Percentiles rank a stretch among this genome's conserved stretches.
These are phyloP conservation scores for Quercus lobata DNA, from an alignment of 331 rosid genomes.

Conservation along the genomic window DNA sequence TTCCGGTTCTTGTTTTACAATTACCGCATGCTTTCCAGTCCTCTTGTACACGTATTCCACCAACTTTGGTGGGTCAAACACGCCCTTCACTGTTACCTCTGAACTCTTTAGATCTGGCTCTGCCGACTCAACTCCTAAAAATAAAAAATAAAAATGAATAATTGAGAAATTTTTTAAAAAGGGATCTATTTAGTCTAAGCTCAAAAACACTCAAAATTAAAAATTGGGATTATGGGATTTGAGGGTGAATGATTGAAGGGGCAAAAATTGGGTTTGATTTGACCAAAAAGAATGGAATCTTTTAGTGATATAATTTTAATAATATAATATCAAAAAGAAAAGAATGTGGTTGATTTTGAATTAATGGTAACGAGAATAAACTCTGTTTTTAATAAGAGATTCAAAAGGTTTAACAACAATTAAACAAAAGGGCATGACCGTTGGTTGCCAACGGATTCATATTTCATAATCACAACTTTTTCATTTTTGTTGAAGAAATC, in stretches of 20 bases:
- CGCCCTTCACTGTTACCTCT: slow-evolving; percentile 76
- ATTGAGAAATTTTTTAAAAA: too few relatives aligned
- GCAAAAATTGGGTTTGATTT: slow-evolving; percentile 13
- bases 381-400: slow-evolving; percentile 4
- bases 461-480: too few relatives aligned
- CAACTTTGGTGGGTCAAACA: slow-evolving; percentile 49
- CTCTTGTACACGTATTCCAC: slow-evolving; percentile 65
- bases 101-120: slow-evolving; percentile 81
- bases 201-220: background rate
- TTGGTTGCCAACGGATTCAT: slow-evolving; percentile 6
- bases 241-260: background rate
- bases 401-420: slow-evolving; percentile 1
- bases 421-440: background rate
- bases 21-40: slow-evolving; percentile 67
- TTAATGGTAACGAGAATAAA: slow-evolving; percentile 7
- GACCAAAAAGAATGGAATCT: slow-evolving; percentile 15
- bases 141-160: background rate
- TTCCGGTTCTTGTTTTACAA: slow-evolving; percentile 59
- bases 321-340: slow-evolving; percentile 14
- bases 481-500: too few relatives aligned
- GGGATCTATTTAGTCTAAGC: background rate
- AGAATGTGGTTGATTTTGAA: slow-evolving; percentile 24
- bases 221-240: slow-evolving; percentile 16
- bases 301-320: background rate
- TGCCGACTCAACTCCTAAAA: slow-evolving; percentile 70